These are phyloP conservation scores for Claviceps sp. DNA, from an alignment of 2,329 filamentous ascomycete species.

Conservation along the genomic window DNA sequence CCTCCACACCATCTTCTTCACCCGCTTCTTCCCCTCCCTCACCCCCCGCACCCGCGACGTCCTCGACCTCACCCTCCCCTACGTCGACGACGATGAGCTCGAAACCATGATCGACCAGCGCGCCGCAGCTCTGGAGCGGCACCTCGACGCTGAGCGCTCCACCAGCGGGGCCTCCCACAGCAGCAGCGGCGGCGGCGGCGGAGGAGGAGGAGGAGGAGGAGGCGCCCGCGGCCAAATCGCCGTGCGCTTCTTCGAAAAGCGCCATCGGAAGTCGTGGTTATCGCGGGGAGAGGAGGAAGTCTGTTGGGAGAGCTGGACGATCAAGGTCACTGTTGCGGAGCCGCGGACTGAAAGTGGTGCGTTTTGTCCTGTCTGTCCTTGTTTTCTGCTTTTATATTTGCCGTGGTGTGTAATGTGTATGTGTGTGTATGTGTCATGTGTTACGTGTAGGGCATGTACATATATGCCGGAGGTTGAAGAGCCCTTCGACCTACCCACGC, in stretches of 20 bases:
- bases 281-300: conserved; percentile 80
- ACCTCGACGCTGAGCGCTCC: conserved; percentile 50
- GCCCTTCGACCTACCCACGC: too few species aligned
- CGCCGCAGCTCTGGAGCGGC: conserved; percentile 63
- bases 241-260: conserved; percentile 92
- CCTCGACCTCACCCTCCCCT: conserved; percentile 78
- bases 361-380: conserved; percentile 14
- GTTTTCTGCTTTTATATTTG: too few species aligned
- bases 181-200: conserved; percentile 7
- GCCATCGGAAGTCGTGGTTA: conserved; percentile 66
- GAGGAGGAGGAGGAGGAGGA: too few species aligned
- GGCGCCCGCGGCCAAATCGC: conserved; percentile 50
- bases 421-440: too few species aligned
- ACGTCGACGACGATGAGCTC: conserved; percentile 79
- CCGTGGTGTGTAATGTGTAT: too few species aligned
- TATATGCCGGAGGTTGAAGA: too few species aligned
- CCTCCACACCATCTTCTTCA: conserved; percentile 96
- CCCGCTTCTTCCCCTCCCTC: conserved; percentile 87
- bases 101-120: conserved; percentile 89
- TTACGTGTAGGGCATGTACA: too few species aligned
- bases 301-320: conserved; percentile 92
- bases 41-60: conserved; percentile 74
- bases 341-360: conserved; percentile 77
- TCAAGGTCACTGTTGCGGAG: conserved; percentile 86
- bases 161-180: conserved; percentile 7